Evolutionary conservation across 371 early-diverging fungal species (phyloP).

Genomic region (Mycotypha africana): DNA sequence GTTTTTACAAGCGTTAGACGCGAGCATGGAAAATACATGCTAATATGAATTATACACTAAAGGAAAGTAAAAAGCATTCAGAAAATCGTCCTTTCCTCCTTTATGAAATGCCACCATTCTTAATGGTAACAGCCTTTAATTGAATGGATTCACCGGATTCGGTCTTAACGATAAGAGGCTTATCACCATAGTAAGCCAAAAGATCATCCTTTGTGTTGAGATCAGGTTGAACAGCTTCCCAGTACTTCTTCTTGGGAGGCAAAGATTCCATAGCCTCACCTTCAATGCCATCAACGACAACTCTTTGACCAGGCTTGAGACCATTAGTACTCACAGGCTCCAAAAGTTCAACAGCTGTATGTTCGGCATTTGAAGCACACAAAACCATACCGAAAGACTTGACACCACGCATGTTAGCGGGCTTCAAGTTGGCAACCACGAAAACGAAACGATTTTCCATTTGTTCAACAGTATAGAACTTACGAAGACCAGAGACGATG

Average conservation of each 20-base stretch:
- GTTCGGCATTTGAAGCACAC: slow-evolving; percentile 81
- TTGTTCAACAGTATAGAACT: slow-evolving; percentile 82
- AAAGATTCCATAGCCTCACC: slow-evolving; percentile 84
- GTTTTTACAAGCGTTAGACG: too few species aligned
- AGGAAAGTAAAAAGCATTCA: too few species aligned
- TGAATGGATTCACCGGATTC: slow-evolving; percentile 52
- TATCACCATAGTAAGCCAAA: slow-evolving; percentile 66
- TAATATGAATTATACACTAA: too few species aligned
- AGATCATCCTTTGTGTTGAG: slow-evolving; percentile 76
- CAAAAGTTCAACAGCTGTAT: slow-evolving; percentile 86
- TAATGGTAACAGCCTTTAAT: slow-evolving; percentile 56
- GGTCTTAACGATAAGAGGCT: slow-evolving; percentile 58
- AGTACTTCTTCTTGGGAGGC: slow-evolving; percentile 97
- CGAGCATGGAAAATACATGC: too few species aligned
- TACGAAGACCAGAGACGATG: slow-evolving; percentile 91
- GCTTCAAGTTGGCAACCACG: slow-evolving; percentile 80
- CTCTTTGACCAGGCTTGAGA: slow-evolving; percentile 82
- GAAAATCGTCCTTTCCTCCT: too few species aligned
- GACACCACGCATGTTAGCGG: slow-evolving; percentile 92
- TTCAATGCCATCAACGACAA: slow-evolving; percentile 87
- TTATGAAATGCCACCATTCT: slow-evolving; percentile 76
- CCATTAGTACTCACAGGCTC: slow-evolving; percentile 79
- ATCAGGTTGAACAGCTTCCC: slow-evolving; percentile 93
- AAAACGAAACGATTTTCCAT: slow-evolving; percentile 61
- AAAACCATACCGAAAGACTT: slow-evolving; percentile 95